These are phyloP conservation scores for Immersiporthe knoxdaviesiana DNA, from an alignment of 2,329 filamentous ascomycete species.

Conservation along the genomic window DNA sequence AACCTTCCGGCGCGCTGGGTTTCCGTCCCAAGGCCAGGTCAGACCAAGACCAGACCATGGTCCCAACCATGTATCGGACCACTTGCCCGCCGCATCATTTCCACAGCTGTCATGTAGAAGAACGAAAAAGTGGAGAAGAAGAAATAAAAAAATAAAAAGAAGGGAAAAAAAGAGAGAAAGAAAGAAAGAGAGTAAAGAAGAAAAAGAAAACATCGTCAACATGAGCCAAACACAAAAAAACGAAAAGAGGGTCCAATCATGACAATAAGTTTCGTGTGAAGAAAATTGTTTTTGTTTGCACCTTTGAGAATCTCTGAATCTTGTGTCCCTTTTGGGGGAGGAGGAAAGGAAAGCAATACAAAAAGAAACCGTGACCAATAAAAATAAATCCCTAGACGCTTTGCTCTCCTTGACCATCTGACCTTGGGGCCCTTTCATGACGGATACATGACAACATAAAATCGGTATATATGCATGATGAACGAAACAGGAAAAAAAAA, in stretches of 20 bases:
- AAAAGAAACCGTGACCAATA: neutral
- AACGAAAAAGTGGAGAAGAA: neutral
- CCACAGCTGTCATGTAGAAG: neutral
- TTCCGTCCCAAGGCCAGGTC: neutral
- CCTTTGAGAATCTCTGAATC: neutral
- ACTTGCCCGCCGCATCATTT: neutral
- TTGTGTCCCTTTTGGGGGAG: neutral
- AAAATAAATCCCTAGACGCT: neutral
- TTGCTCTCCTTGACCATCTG: neutral
- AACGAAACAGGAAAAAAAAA: neutral
- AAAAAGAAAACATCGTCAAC: neutral
- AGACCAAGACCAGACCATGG: neutral
- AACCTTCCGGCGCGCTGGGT: neutral
- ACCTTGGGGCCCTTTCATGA: slow-evolving; percentile 5
- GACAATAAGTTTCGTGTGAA: neutral
- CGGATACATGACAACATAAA: slow-evolving; percentile 5
- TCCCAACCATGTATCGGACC: neutral
- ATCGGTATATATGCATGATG: slow-evolving; percentile 15
- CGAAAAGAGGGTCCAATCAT: neutral
- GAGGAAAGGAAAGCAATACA: neutral
- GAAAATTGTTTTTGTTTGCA: slow-evolving; percentile 9
- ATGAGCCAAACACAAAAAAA: neutral
- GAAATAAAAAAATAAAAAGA: neutral
- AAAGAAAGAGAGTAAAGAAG: neutral
- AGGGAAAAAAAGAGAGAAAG: neutral